Conservation (phyloP, 2,329 filamentous ascomycete genomes). For the Sarocladium brachiariae region DNA sequence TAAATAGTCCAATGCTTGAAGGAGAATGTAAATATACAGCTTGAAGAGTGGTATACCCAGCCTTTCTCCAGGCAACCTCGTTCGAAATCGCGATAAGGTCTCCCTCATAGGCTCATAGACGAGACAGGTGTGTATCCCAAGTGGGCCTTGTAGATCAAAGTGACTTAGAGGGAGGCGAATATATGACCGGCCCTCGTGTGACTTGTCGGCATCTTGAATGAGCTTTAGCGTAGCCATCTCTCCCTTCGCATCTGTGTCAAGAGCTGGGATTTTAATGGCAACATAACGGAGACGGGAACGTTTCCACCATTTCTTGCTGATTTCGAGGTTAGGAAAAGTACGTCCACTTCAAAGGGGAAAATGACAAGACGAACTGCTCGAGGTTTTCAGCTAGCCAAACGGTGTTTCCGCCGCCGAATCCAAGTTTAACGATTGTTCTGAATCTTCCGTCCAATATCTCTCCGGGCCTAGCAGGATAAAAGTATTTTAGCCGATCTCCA, state of each 20-base stretch:
- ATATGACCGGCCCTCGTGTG: constrained; percentile 13
- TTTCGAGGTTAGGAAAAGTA: not conserved
- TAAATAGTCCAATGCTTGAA: constrained; percentile 16
- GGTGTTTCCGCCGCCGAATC: constrained; percentile 27
- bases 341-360: no score
- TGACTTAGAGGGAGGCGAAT: constrained; percentile 12
- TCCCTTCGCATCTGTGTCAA: constrained; percentile 11
- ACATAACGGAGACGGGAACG: constrained; percentile 11
- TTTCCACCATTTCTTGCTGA: constrained; percentile 3
- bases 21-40: constrained; percentile 14
- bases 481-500: constrained; percentile 11
- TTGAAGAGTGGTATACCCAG: constrained; percentile 14
- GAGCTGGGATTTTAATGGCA: constrained; percentile 14
- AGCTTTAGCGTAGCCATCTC: constrained; percentile 11
- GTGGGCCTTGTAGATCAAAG: constrained; percentile 13
- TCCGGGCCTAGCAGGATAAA: constrained; percentile 14
- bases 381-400: constrained; percentile 29
- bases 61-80: constrained; percentile 10
- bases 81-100: constrained; percentile 15
- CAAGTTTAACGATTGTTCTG: constrained; percentile 28
- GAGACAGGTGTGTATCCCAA: constrained; percentile 16
- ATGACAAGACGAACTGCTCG: no score
- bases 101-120: constrained; percentile 18
- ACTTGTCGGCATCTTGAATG: constrained; percentile 13
- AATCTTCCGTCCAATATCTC: constrained; percentile 27